Evolutionary conservation across 176 grass and related monocot species (phyloP), one percentile per base, ranked within the genome.

Genomic region (Otatea glauca): DNA sequence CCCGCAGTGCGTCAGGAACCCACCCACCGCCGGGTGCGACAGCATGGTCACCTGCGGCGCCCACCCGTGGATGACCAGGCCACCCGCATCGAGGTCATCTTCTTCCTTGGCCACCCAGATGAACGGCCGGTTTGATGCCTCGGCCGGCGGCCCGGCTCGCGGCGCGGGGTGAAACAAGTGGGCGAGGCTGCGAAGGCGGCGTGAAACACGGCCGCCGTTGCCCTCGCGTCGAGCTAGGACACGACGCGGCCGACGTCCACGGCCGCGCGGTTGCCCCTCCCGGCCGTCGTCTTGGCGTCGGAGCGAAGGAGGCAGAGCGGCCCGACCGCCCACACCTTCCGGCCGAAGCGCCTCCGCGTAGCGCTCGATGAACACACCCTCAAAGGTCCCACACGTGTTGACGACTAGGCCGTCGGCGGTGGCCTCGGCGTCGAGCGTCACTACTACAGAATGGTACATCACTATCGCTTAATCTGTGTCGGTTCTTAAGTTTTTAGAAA

Each of bases 1-100:
- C 11, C 92, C 92, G 55, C 92, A 94, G 75, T 88, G 92, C 8
- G 84, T 87, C 66, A 92, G 70, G 64, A 92, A 94, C 2, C 89
- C 86, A 23, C 45, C 44, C 44, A 47, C 44, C 44, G 10, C 44
- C 11, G 44, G 44, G 44, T 47, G 44, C 44, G 44, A 47, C 11
- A 47, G 11, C 32, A 95, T 88, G 38, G 66, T 5, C 83, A 95
- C 14, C 86, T 95, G 93, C 68, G 93, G 93, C 32, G 75, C 88
- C 93, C 93, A 95, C 4, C 93, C 93, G 20, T 69, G 82, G 37
- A 92, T 75, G 49, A 93, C n/a, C 6, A 91, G 65, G 29, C 91
- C 29, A 1, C 29, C 29, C 29, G 1, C 35, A 2, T 78, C 83
- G 45, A 83, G 21, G 23, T 24, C 70, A 44, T 53, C 71, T 14